Conservation (phyloP, 1,284 basidiomycete species). For the Apiotrichum mycotoxinovorans region DNA sequence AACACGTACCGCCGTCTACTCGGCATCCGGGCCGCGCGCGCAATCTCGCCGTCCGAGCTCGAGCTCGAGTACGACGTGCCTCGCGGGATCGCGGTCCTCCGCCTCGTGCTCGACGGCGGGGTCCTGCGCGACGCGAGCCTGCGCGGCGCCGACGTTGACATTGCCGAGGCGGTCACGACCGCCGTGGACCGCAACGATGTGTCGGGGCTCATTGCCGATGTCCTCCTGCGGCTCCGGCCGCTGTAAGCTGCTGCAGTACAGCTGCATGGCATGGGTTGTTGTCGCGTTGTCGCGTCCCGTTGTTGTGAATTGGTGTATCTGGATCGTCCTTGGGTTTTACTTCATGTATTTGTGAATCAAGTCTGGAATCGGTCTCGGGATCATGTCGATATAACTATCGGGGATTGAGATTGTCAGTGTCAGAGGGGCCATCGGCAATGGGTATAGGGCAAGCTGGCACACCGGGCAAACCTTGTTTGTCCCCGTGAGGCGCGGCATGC, state of each 20-base stretch:
- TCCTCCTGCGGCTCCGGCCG: conserved; percentile 55
- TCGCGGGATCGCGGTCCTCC: conserved; percentile 24
- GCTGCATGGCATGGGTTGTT: no score
- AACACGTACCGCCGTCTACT: conserved; percentile 62
- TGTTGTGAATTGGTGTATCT: no score
- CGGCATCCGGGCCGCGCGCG: conserved; percentile 59
- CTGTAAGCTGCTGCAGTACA: not conserved
- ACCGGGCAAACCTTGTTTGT: no score
- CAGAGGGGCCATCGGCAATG: no score
- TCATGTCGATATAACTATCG: no score
- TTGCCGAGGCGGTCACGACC: conserved; percentile 61
- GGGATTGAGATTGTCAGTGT: no score
- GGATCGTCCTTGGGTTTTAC: no score
- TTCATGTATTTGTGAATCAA: no score
- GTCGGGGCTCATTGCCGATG: conserved; percentile 64
- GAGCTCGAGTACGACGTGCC: conserved; percentile 59
- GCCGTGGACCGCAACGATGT: conserved; percentile 67
- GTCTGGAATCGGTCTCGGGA: no score
- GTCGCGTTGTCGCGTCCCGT: no score
- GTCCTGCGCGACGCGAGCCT: conserved; percentile 29
- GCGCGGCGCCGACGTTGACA: conserved; percentile 52
- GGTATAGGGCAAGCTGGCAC: no score
- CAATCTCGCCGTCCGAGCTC: conserved; percentile 68
- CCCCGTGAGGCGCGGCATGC: no score
- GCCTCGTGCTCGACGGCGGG: conserved; percentile 33